A percentile compares a stretch with the other conserved stretches of the same genome.
phyloP scores from a whole-genome alignment of 2,329 filamentous ascomycete species.

The Curvularia verruculosa region DNA sequence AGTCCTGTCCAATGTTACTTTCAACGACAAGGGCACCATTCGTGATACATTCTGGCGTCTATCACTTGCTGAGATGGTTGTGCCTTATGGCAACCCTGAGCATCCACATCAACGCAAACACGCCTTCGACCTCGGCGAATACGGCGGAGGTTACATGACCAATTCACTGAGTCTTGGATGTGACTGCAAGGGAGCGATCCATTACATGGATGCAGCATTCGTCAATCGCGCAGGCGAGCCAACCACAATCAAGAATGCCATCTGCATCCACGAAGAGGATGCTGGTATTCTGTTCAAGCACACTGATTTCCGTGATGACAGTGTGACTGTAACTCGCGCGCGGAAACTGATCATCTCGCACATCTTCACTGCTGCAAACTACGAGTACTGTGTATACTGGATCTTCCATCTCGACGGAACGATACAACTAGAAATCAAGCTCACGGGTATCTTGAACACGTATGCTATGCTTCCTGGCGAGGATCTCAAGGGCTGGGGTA shows the following conservation, averaged over 20 bases:
- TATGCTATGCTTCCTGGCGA: constrained; percentile 81
- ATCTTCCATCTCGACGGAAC: constrained; percentile 92
- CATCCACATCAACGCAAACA: constrained; percentile 82
- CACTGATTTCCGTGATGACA: constrained; percentile 90
- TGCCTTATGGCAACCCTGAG: constrained; percentile 84
- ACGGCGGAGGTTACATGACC: constrained; percentile 83
- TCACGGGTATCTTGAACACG: constrained; percentile 92
- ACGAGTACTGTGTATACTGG: constrained; percentile 90
- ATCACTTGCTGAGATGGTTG: constrained; percentile 91
- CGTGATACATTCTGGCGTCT: constrained; percentile 87
- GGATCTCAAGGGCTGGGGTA: constrained; percentile 85
- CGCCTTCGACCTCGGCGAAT: constrained; percentile 81
- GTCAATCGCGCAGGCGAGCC: constrained; percentile 77
- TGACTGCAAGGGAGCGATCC: constrained; percentile 88
- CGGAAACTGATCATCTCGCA: constrained; percentile 87
- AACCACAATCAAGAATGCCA: constrained; percentile 86
- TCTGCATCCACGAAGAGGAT: constrained; percentile 96
- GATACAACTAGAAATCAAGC: constrained; percentile 85
- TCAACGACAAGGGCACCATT: constrained; percentile 78
- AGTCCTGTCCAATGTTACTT: constrained; percentile 87
- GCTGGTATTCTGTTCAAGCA: constrained; percentile 92
- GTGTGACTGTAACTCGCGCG: constrained; percentile 81
- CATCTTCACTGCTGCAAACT: constrained; percentile 94
- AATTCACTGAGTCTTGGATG: constrained; percentile 78
- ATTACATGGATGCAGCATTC: constrained; percentile 89